phyloP scores from a whole-genome alignment of 495 filamentous ascomycete species.

The Penicillium mononematosum region DNA sequence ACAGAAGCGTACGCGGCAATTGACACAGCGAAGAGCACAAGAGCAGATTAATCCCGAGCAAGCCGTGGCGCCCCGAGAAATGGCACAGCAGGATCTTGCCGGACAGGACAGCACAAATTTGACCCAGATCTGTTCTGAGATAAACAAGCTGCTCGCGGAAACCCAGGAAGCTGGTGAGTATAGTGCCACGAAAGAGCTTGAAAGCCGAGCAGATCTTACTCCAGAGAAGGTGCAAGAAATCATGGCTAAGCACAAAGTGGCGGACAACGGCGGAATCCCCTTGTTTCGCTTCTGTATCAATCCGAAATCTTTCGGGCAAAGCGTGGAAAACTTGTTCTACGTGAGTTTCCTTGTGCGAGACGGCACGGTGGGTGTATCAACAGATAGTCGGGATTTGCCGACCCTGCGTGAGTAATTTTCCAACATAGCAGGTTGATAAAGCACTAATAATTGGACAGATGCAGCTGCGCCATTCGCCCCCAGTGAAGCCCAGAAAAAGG shows the following conservation, averaged over 20 bases:
- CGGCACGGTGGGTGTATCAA: slow-evolving; percentile 64
- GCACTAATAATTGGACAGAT: slow-evolving; percentile 37
- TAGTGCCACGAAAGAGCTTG: slow-evolving; percentile 31
- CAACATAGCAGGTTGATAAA: background rate
- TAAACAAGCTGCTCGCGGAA: slow-evolving; percentile 48
- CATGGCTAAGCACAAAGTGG: slow-evolving; percentile 56
- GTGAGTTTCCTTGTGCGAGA: slow-evolving; percentile 91
- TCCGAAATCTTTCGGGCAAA: slow-evolving; percentile 87
- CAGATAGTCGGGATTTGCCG: slow-evolving; percentile 65
- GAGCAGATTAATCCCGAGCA: slow-evolving; percentile 62
- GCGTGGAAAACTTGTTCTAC: slow-evolving; percentile 96
- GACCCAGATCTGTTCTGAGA: slow-evolving; percentile 64
- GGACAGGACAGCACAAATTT: slow-evolving; percentile 72
- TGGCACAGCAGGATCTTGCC: slow-evolving; percentile 68
- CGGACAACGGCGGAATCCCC: slow-evolving; percentile 62
- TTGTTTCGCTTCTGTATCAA: slow-evolving; percentile 86
- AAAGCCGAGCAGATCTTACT: slow-evolving; percentile 31
- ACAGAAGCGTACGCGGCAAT: slow-evolving; percentile 73
- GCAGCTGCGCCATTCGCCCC: slow-evolving; percentile 39
- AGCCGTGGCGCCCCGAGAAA: slow-evolving; percentile 67
- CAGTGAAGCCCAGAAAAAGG: slow-evolving; percentile 46
- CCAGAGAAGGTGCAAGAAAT: slow-evolving; percentile 39
- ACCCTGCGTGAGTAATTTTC: slow-evolving; percentile 61
- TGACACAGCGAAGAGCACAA: slow-evolving; percentile 62
- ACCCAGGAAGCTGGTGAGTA: slow-evolving; percentile 37